Evolutionary conservation across 2,329 filamentous ascomycete genomes (phyloP), one percentile per base, ranked within the genome.

Genomic region (Albophoma yamanashiensis): DNA sequence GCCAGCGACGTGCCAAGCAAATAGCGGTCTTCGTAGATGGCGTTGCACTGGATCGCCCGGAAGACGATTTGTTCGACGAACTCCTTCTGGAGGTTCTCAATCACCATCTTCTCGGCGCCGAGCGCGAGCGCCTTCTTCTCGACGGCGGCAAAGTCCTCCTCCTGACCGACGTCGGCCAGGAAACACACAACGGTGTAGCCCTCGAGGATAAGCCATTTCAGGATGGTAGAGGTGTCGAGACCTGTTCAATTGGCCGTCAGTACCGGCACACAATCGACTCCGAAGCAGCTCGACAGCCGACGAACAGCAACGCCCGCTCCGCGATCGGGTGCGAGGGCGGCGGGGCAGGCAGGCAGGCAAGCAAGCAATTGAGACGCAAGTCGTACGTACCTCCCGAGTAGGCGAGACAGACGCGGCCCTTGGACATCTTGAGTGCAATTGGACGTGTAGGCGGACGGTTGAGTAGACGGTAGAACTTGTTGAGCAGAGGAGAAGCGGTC

Each of bases 51-150:
- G 66, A 92, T 83, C 61, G 88, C 89, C 59, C 83, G 86, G 80
- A 86, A 91, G 78, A 87, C 88, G 40, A 92, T 80, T 74, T 91
- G 82, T 66, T 91, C 87, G 63, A 92, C 81, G 69, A 92, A 90
- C 73, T 89, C 87, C 67, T 80, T 79, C 65, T 84, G 82, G 56
- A 92, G 78, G 72, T 92, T 82, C 59, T 81, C 77, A 63, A 83
- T 76, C 63, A 79, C 71, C 68, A 86, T 59, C 43, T 60, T 58
- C 59, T 71, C 67, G 42, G 70, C 71, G n/a, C 70, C 68, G n/a
- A 72, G 64, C 55, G 57, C 59, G 22, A 69, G 65, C 59, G 88
- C 88, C 79, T 91, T 91, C 67, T 80, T 79, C 75, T 88, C 83
- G 57, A 87, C 89, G 60, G 82, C 85, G 60, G 82, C 81, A 66